Percentiles rank a stretch among this genome's conserved stretches.
Conservation (phyloP, 192 early-diverging fungal genomes). For the Gigaspora rosea region DNA sequence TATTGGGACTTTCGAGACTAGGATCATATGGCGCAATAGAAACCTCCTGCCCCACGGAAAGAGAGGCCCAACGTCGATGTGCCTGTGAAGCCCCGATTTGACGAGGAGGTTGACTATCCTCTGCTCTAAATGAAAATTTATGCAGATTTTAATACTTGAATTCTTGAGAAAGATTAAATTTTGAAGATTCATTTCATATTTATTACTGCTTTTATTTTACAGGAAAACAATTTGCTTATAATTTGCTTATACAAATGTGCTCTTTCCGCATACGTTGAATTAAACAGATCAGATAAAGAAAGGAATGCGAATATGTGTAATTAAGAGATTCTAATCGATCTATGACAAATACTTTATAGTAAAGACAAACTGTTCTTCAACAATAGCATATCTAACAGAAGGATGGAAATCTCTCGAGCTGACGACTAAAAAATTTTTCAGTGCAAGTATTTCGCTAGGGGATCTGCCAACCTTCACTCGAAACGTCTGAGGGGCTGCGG, state of each 20-base stretch:
- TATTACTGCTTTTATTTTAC: too few species aligned
- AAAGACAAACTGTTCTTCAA: slow-evolving; percentile 83
- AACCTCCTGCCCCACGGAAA: slow-evolving; percentile 65
- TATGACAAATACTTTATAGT: slow-evolving; percentile 61
- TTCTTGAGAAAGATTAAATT: too few species aligned
- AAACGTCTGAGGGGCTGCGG: background rate
- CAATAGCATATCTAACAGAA: slow-evolving; percentile 65
- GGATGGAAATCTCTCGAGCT: slow-evolving; percentile 72
- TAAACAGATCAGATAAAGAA: too few species aligned
- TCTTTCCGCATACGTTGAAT: too few species aligned
- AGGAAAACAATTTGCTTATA: background rate
- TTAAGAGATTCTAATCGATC: too few species aligned
- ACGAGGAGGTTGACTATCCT: slow-evolving; percentile 47
- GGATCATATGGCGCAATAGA: slow-evolving; percentile 68
- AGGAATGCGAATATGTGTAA: too few species aligned
- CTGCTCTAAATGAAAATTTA: slow-evolving; percentile 38
- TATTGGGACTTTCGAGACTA: slow-evolving; percentile 36
- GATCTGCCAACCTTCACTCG: slow-evolving; percentile 47
- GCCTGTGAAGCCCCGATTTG: slow-evolving; percentile 54
- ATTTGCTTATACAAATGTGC: background rate
- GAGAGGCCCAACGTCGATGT: slow-evolving; percentile 67
- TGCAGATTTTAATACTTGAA: too few species aligned
- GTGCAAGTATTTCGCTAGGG: slow-evolving; percentile 47
- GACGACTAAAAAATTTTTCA: slow-evolving; percentile 81
- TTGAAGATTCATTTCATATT: too few species aligned